Conservation (phyloP, 140 eudicot species). For the Oenanthe javanica region DNA sequence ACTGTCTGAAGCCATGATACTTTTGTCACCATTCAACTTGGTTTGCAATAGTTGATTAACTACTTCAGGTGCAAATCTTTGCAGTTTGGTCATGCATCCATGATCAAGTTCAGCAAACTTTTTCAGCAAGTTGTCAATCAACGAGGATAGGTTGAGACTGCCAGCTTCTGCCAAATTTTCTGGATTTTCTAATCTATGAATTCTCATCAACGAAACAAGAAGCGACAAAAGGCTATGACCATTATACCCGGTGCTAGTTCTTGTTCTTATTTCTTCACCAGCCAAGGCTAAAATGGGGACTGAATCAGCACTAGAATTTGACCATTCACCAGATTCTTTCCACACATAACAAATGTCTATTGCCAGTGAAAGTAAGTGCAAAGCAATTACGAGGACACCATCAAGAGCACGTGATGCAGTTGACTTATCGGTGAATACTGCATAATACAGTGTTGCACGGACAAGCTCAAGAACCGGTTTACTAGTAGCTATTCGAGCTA, state of each 20-base stretch:
- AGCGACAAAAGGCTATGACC: conserved; percentile 79
- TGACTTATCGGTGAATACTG: conserved; percentile 57
- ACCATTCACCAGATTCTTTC: conserved; percentile 39
- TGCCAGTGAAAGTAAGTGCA: conserved; percentile 77
- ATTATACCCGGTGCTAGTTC: conserved; percentile 36
- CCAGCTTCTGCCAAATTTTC: conserved; percentile 52
- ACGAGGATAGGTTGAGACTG: conserved; percentile 51
- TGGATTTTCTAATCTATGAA: conserved; percentile 45
- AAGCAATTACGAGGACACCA: conserved; percentile 66
- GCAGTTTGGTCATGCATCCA: conserved; percentile 49
- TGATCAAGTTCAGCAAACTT: conserved; percentile 82
- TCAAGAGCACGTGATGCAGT: conserved; percentile 79
- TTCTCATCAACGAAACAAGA: conserved; percentile 79
- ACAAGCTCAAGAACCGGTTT: conserved; percentile 62
- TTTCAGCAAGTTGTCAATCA: conserved; percentile 59
- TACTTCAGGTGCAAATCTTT: conserved; percentile 64
- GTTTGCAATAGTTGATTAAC: conserved; percentile 43
- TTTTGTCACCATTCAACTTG: conserved; percentile 24
- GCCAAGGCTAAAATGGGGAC: conserved; percentile 72
- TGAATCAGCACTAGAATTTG: conserved; percentile 25
- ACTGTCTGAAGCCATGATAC: conserved; percentile 25
- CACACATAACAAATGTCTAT: conserved; percentile 56
- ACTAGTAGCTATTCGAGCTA: conserved; percentile 82
- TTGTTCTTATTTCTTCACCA: conserved; percentile 52
- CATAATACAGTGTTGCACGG: conserved; percentile 76